Base-by-base conservation (phyloP, 116 monocot genomes). In the Posidonia oceanica region DNA sequence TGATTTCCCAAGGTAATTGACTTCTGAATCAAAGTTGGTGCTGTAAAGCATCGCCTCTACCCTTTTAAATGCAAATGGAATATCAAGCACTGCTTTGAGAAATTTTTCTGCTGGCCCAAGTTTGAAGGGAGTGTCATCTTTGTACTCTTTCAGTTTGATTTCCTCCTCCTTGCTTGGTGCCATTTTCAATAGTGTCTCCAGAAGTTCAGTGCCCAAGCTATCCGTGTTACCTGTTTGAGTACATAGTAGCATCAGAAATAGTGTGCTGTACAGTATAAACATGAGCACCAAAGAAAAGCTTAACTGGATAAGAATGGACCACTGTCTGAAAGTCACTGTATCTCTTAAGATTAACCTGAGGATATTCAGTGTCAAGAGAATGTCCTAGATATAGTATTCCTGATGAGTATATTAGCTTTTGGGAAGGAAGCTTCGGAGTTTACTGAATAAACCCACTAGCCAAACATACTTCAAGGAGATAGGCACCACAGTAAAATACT, bases 21-120 rank as follows among this genome's bases (percentile, higher is more conserved):
- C 67, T 68, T 96, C 96, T n/a, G 78, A 80, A 13, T 89, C 91
- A 39, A 96, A 96, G 78, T 85, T 86, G 21, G 89, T 61, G n/a
- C 83, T 75, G 60, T 86, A 91, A 48, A 85, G 88, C 88, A 96
- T 84, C 1, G 96, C 87, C 20, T 91, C 95, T 8, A 96, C 78
- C 69, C 96, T 82, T 64, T 91, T 89, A 65, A 96, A 96, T 53
- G 91, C 91, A 70, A 96, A 96, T 64, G 91, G 91, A 61, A 89
- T 81, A 71, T 83, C 81, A 39, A 91, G 81, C 56, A 91, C 57
- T 56, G 86, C 88, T 80, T 85, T 91, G 54, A 96, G 80, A 69
- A 96, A 96, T 36, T 60, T 75, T 74, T 96, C 91, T 11, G 96
- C 86, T 16, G 86, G 76, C 40, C 81, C 85, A 20, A 91, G 81